phyloP scores from a whole-genome alignment of 2,329 filamentous ascomycete species.

The Sarocladium strictum region DNA sequence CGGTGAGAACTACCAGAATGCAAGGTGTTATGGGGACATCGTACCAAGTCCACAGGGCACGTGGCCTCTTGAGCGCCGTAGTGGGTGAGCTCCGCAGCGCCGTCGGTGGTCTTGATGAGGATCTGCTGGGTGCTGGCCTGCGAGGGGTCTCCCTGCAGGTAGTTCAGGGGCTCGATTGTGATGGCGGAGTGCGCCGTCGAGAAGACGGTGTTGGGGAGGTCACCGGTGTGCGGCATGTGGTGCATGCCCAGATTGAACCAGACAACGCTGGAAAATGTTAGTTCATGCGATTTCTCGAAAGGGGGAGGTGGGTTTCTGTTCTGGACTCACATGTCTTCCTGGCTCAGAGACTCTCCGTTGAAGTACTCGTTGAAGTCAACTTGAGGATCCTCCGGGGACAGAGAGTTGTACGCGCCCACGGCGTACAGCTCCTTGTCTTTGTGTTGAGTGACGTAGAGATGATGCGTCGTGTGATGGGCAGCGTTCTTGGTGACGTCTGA shows the following conservation, averaged over 20 bases:
- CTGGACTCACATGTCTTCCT: conserved; percentile 32
- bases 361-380: conserved; percentile 42
- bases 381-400: conserved; percentile 32
- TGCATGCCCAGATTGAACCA: conserved; percentile 46
- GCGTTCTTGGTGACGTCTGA: conserved; percentile 34
- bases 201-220: conserved; percentile 43
- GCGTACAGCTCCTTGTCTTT: conserved; percentile 36
- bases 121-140: conserved; percentile 1
- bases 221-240: conserved; percentile 27
- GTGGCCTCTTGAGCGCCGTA: neutral
- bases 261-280: conserved; percentile 1
- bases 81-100: neutral
- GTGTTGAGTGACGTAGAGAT: conserved; percentile 39
- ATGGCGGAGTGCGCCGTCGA: conserved; percentile 34
- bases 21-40: neutral
- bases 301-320: neutral
- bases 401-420: conserved; percentile 31
- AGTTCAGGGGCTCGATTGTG: conserved; percentile 33
- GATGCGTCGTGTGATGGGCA: conserved; percentile 33
- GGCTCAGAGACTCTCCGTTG: conserved; percentile 28
- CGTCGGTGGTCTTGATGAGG: neutral
- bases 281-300: neutral
- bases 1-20: neutral
- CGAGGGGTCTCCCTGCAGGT: conserved; percentile 24
- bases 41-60: neutral